Base-by-base conservation (phyloP, 495 filamentous ascomycete genomes). In the Margaritispora aquatica region DNA sequence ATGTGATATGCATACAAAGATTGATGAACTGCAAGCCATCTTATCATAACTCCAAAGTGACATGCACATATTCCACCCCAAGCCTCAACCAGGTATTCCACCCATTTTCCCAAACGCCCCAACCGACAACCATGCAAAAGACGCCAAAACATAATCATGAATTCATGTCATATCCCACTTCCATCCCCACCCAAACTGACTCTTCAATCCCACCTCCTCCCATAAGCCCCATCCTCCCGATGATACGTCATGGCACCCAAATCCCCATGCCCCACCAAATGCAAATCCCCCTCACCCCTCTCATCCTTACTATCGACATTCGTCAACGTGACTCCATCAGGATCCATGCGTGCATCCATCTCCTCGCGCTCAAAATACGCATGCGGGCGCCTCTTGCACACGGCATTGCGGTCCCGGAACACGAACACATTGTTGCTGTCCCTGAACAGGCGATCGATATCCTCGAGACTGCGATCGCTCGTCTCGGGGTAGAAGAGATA, bases 401-500 rank as follows among this genome's bases (percentile, higher is more conserved):
- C 47, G 5, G 47, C 47, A 50, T 50, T 50, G 20, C 4, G 47
- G 26, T 50, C 47, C 17, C 21, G 23, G 21, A 8, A 50, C 4
- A 50, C 24, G 3, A 50, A 24, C 8, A 23, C 5, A 50, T 50
- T 22, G 9, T 22, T n/a, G 17, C 26, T 50, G 20, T 50, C 47
- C 24, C 47, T 50, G 26, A 91, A 90, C 63, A 91, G 87, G 58
- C 73, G 72, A 66, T 89, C 86, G 79, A 90, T 84, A 68, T 90
- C 87, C 62, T 91, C 87, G 20, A 91, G 74, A 3, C 80, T 83
- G 21, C 86, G 80, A 64, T 83, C 82, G 15, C 81, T 82, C 2
- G 88, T 91, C 67, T 90, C 87, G 0, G 87, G 86, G 67, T 85
- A 88, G 79, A 89, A 86, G 74, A 84, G 84, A 71, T 84, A 89